Percentiles rank a stretch among this genome's conserved stretches.
These are phyloP conservation scores for Auriscalpium orientale DNA, from an alignment of 768 basidiomycete species.

Conservation along the genomic window DNA sequence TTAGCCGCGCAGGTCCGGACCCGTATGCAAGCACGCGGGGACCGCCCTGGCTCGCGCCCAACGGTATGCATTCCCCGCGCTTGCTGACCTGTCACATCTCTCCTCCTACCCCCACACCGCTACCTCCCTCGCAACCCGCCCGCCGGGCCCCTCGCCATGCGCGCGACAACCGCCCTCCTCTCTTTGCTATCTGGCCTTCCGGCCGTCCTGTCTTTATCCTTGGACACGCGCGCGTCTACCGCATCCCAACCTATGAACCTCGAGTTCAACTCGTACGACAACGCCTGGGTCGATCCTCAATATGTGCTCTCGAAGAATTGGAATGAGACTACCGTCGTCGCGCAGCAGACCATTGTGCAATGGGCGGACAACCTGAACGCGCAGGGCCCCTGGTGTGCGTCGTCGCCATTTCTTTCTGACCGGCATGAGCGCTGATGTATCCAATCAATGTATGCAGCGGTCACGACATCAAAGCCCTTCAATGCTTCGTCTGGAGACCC, in stretches of 20 bases:
- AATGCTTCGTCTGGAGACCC: not conserved
- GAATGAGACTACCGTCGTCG: conserved; percentile 3
- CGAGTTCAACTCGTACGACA: conserved; percentile 6
- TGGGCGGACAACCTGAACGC: conserved; percentile 12
- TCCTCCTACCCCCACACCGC: no score
- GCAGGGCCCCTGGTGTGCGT: conserved; percentile 15
- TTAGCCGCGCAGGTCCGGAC: no score
- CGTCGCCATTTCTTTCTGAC: not conserved
- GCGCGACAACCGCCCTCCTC: not conserved
- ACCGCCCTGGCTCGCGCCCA: no score
- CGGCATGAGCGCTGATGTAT: not conserved
- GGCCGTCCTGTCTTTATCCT: conserved; percentile 3
- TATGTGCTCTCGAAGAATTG: conserved; percentile 8
- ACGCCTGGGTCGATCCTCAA: conserved; percentile 10
- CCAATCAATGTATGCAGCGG: not conserved
- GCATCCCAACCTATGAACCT: not conserved
- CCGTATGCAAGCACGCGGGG: no score
- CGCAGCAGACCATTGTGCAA: conserved; percentile 11
- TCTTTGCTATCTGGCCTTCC: conserved; percentile 1
- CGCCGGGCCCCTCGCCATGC: not conserved
- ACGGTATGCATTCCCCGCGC: no score
- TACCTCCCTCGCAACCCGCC: no score
- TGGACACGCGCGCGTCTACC: no score
- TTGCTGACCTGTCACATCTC: no score
- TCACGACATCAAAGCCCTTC: conserved; percentile 12